Evolutionary conservation across 2,329 filamentous ascomycete species (phyloP).

Genomic region (Pseudopithomyces maydicus): DNA sequence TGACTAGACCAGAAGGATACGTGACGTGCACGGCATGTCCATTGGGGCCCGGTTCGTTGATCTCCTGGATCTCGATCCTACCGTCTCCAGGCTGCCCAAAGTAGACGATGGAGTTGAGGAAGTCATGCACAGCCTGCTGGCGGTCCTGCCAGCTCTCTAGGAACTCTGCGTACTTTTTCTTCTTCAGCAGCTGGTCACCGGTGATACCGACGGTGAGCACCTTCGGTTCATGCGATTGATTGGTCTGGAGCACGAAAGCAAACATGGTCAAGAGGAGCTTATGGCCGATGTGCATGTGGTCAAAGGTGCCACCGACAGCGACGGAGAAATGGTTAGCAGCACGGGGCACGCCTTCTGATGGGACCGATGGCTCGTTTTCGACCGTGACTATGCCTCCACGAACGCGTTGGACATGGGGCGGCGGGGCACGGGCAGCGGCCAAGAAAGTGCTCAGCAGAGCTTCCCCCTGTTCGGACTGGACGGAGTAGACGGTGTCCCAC

Average conservation of each 20-base stretch:
- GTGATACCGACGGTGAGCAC: slow-evolving; percentile 84
- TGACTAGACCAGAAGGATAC: slow-evolving; percentile 66
- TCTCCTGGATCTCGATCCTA: slow-evolving; percentile 51
- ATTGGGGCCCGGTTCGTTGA: slow-evolving; percentile 53
- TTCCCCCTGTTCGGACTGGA: slow-evolving; percentile 68
- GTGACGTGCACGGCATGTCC: slow-evolving; percentile 60
- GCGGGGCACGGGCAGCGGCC: slow-evolving; percentile 29
- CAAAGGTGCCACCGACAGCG: slow-evolving; percentile 91
- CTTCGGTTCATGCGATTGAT: slow-evolving; percentile 41
- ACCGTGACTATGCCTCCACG: slow-evolving; percentile 42
- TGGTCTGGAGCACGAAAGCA: slow-evolving; percentile 66
- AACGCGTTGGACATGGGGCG: slow-evolving; percentile 38
- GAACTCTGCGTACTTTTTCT: slow-evolving; percentile 84
- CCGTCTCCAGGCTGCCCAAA: slow-evolving; percentile 56
- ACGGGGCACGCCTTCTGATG: slow-evolving; percentile 3
- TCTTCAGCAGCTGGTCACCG: slow-evolving; percentile 80
- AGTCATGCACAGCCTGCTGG: slow-evolving; percentile 70
- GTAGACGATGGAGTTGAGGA: slow-evolving; percentile 68
- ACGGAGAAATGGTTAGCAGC: slow-evolving; percentile 63
- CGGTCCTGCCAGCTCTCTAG: slow-evolving; percentile 82
- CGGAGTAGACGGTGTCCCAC: slow-evolving; percentile 70
- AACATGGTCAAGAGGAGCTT: slow-evolving; percentile 95
- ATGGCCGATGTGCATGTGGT: slow-evolving; percentile 93
- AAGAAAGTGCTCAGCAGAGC: slow-evolving; percentile 58
- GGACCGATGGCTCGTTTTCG: slow-evolving; percentile 9